Percentiles rank a stretch among this genome's conserved stretches.
Conservation (phyloP, 495 filamentous ascomycete species). For the Aspergillus diversus region DNA sequence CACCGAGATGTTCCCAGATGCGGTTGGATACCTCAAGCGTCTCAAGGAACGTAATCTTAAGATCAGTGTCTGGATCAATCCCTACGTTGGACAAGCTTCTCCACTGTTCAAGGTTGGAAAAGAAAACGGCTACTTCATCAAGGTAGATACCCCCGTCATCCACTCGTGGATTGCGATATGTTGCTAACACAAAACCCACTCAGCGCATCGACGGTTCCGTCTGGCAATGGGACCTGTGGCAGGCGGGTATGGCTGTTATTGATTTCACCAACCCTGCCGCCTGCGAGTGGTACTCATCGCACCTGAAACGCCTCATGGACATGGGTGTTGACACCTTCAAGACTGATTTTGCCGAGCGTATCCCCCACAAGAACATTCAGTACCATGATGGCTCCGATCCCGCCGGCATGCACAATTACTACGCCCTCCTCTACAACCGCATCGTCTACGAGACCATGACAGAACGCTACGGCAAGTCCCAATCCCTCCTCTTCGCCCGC, state of each 20-base stretch:
- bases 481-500: slow-evolving; percentile 70
- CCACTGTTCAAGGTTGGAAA: slow-evolving; percentile 66
- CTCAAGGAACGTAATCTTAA: slow-evolving; percentile 65
- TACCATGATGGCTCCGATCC: slow-evolving; percentile 63
- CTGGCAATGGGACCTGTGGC: slow-evolving; percentile 77
- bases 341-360: slow-evolving; percentile 75
- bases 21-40: slow-evolving; percentile 61
- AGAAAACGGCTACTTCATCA: slow-evolving; percentile 68
- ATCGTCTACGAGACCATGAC: slow-evolving; percentile 68
- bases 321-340: slow-evolving; percentile 72
- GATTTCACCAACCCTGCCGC: slow-evolving; percentile 76
- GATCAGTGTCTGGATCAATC: slow-evolving; percentile 74
- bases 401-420: slow-evolving; percentile 74
- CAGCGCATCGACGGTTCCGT: slow-evolving; percentile 67
- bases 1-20: slow-evolving; percentile 68
- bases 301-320: slow-evolving; percentile 63
- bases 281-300: slow-evolving; percentile 59
- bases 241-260: slow-evolving; percentile 73
- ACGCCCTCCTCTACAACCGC: slow-evolving; percentile 71
- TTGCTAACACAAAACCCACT: not conserved
- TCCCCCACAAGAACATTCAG: slow-evolving; percentile 62
- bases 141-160: slow-evolving; percentile 32
- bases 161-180: not conserved
- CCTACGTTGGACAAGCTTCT: slow-evolving; percentile 70
- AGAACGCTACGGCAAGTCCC: slow-evolving; percentile 56